Evolutionary conservation across 2,329 filamentous ascomycete species (phyloP).

Genomic region (Penicillium sp.): DNA sequence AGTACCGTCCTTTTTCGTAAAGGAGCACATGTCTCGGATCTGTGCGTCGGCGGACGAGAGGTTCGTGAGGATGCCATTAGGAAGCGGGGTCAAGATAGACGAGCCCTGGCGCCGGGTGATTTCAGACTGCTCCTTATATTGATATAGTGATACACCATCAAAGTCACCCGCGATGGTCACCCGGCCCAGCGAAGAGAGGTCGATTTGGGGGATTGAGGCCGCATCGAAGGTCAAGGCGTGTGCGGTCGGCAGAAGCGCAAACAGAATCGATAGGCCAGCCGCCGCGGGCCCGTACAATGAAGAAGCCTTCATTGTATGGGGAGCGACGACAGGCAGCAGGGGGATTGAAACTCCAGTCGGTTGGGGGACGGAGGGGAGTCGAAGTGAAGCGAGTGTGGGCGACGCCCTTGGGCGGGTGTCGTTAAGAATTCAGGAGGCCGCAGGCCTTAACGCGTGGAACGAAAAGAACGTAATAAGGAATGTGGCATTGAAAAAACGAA

Average conservation of each 20-base stretch:
- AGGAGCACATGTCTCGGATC: conserved; percentile 86
- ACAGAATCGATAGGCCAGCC: conserved; percentile 39
- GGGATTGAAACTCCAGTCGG: conserved; percentile 7
- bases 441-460: conserved; percentile 21
- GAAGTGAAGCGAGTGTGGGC: conserved; percentile 15
- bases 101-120: conserved; percentile 66
- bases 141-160: conserved; percentile 84
- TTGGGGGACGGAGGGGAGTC: background rate
- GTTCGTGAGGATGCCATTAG: conserved; percentile 78
- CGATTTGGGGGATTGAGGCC: conserved; percentile 53
- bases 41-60: conserved; percentile 77
- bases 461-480: conserved; percentile 18
- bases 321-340: conserved; percentile 39
- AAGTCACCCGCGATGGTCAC: conserved; percentile 89
- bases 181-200: conserved; percentile 75
- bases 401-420: conserved; percentile 13
- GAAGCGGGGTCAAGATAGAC: conserved; percentile 76
- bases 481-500: conserved; percentile 7
- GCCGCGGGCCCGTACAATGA: conserved; percentile 49
- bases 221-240: conserved; percentile 40
- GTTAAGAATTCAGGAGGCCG: conserved; percentile 22
- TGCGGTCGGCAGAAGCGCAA: conserved; percentile 30
- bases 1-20: conserved; percentile 66
- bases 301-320: conserved; percentile 46
- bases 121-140: conserved; percentile 78